Evolutionary conservation across 2,329 filamentous ascomycete species (phyloP), one percentile per base, ranked within the genome.

Genomic region (Dryadomyces quercus-mongolicae): DNA sequence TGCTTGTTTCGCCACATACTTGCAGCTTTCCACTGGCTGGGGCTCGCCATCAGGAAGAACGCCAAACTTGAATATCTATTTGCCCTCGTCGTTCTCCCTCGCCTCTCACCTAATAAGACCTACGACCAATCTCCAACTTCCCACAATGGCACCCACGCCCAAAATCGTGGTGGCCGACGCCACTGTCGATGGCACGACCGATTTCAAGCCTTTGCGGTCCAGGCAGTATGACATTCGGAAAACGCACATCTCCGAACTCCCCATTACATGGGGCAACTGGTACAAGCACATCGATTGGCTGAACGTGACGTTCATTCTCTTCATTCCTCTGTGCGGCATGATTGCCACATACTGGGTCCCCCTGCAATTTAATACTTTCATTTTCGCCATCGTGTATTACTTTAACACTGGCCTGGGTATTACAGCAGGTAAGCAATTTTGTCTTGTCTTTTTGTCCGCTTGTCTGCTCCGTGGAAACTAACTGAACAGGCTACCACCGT

Each of bases 251-350:
- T 82, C 88, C 60, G 89, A 94, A 60, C 80, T 81, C 59, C 85
- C 86, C 55, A 84, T 94, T 62, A 95, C 88, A 57, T 78, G 76
- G 70, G 74, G 76, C 64, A 95, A 95, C 75, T 93, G 88, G 87
- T 84, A 90, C 73, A 85, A 91, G 73, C 90, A 95, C 67, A 79
- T 95, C 75, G 90, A 95, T 78, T 95, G 90, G 89, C 78, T 95
- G 61, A 95, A 95, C 70, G 84, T 88, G 59, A 78, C 76, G 58
- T 79, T 95, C 67, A 92, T 95, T 67, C 70, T 94, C 60, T 76
- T 85, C 61, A 78, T 95, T 48, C 90, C 91, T 45, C 58, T 91
- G 49, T 74, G 80, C 55, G 90, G 90, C 59, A 78, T 85, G 65
- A 70, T 93, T 62, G 78, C 81, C 54, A 78, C 89, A 52, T 82